Evolutionary conservation across 176 grass and related monocot genomes (phyloP), one percentile per base, ranked within the genome.

Genomic region (Aegilops longissima): DNA sequence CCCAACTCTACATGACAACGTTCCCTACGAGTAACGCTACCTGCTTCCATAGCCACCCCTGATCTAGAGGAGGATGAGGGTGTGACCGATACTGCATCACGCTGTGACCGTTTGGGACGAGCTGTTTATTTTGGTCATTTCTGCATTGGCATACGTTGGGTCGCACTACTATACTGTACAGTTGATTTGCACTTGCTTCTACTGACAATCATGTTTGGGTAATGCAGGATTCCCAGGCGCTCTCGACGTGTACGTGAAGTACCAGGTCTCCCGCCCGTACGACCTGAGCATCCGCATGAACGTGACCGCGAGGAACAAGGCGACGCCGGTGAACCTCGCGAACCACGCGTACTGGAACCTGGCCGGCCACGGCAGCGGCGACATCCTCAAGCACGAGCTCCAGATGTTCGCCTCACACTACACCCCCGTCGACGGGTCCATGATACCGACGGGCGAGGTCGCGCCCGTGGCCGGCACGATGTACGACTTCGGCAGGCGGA

Each of bases 271-370:
- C 0, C 31, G 42, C n/a, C 77, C 80, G 0, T 92, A 94, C 75
- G 88, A 91, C 12, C 73, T 97, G 6, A 87, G 88, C 47, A 58
- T 94, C 29, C 61, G 10, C 69, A 97, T 97, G 95, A 82, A 87
- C 44, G 90, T 78, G 39, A 89, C 84, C 12, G 84, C 90, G 38
- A 47, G 29, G 12, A 80, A 51, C 84, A 94, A 89, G 87, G 88
- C 88, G 3, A 97, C 95, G 33, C 92, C 95, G 10, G 90, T 94
- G 72, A 97, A 94, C 88, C 70, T 97, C 2, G 88, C 84, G 12
- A 87, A 94, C 77, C 92, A 97, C 76, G 86, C 72, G 27, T 97
- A 97, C 73, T 97, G 95, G 92, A 94, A 97, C 78, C 84, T 92
- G 12, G 74, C 17, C 17, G 74, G 74, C 2, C 74, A 77, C 17